Evolutionary conservation across 495 filamentous ascomycete species (phyloP), one percentile per base, ranked within the genome.

Genomic region (Lasiosphaeria miniovina): DNA sequence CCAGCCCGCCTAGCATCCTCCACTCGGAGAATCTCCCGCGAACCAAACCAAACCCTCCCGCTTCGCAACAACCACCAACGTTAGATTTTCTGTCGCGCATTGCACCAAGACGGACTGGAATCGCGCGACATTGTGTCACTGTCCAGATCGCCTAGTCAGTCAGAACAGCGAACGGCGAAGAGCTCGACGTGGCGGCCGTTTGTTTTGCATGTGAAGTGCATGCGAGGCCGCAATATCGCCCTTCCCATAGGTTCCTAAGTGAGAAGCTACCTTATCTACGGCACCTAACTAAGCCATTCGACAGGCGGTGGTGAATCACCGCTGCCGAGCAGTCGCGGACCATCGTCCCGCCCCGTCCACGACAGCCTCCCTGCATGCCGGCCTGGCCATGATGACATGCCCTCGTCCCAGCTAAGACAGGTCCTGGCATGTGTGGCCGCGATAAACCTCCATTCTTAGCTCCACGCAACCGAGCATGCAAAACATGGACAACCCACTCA

Each of bases 401-500:
- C 53, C 43, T 67, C 50, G 51, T 62, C 60, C 65, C 54, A 66
- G 65, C 65, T 61, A 62, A 64, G 58, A 62, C 59, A 52, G 34
- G 60, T 48, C 57, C 64, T 72, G 68, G 70, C 68, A 71, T 71
- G 66, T 66, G 66, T 65, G 60, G 36, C 49, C 46, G 59, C 43
- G 49, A 53, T 64, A 45, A 64, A 54, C 58, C 56, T 49, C 62
- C 56, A 55, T 63, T 58, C 60, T 59, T 63, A 60, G 49, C 58
- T 35, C 50, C 54, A 53, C 36, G 45, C 54, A 33, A 49, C 52
- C 41, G 46, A 53, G 53, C 60, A 52, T 60, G 53, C 63, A 56
- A 67, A 66, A 64, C 60, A 74, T 74, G 71, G 70, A 74, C 71
- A 71, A 65, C 49, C 65, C 70, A 61, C 58, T 64, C 40, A 68